Percentiles rank a stretch among this genome's conserved stretches.
phyloP scores from a whole-genome alignment of 2,329 filamentous ascomycete genomes.

The Microsporum canis region DNA sequence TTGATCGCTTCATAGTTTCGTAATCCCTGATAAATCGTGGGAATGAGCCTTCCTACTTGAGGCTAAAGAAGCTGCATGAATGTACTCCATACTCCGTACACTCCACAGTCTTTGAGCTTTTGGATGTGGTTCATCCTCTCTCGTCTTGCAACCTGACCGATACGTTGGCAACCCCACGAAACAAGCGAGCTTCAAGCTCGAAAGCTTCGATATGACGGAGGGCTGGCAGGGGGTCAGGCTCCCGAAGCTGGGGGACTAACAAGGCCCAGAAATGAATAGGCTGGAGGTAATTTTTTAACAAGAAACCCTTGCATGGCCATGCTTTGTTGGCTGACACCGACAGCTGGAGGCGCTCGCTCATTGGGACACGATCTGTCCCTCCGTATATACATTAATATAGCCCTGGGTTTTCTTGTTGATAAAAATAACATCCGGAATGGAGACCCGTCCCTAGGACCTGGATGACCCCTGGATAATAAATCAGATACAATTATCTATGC shows the following conservation, averaged over 20 bases:
- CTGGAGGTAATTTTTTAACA: neutral
- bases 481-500: neutral
- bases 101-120: neutral
- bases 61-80: neutral
- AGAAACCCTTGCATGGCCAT: slow-evolving; percentile 1
- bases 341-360: neutral
- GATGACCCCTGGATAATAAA: slow-evolving; percentile 1
- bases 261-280: neutral
- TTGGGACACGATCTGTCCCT: neutral
- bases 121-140: neutral
- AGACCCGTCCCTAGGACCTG: neutral
- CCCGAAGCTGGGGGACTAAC: neutral
- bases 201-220: neutral
- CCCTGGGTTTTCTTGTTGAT: neutral
- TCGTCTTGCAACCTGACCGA: neutral
- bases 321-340: neutral
- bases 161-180: neutral
- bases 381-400: neutral
- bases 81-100: neutral
- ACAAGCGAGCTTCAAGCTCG: neutral
- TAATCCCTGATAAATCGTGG: neutral
- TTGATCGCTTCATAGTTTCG: neutral
- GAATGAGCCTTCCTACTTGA: neutral
- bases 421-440: slow-evolving; percentile 1
- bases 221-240: neutral